These are phyloP conservation scores for Mycena capillaripes DNA, from an alignment of 768 basidiomycete genomes.

Conservation along the genomic window DNA sequence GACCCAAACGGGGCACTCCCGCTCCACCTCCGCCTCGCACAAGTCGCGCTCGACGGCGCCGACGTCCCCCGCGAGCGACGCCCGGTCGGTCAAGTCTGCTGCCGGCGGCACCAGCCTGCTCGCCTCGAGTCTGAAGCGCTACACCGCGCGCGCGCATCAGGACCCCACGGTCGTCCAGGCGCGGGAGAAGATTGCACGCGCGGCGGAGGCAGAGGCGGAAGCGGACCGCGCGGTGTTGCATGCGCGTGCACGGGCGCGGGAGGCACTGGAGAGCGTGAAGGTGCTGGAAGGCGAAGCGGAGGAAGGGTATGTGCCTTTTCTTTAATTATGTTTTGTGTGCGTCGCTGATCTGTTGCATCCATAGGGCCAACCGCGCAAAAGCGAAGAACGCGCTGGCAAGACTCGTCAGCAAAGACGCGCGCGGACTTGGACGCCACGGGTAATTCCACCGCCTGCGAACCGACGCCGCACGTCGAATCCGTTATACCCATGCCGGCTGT, in stretches of 20 bases:
- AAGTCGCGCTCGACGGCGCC: not conserved
- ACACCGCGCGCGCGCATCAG: conserved; percentile 6
- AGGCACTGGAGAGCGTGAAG: conserved; percentile 63
- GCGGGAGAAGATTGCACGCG: conserved; percentile 64
- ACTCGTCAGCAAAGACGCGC: conserved; percentile 62
- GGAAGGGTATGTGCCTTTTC: conserved; percentile 60
- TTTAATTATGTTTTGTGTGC: not conserved
- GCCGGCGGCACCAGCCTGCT: not conserved
- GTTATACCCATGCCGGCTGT: not conserved
- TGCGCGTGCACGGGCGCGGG: conserved; percentile 61
- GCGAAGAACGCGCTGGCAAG: conserved; percentile 67
- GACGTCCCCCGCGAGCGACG: not conserved
- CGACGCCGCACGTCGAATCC: too few relatives aligned
- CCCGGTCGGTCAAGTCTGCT: not conserved
- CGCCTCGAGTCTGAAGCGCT: not conserved
- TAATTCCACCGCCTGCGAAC: too few relatives aligned
- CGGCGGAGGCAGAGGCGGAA: conserved; percentile 64
- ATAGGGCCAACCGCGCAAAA: conserved; percentile 64
- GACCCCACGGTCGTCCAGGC: conserved; percentile 65
- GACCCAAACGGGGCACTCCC: not conserved
- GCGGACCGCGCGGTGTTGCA: conserved; percentile 64
- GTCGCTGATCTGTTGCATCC: conserved; percentile 19
- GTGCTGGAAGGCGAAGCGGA: conserved; percentile 64
- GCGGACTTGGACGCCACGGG: conserved; percentile 61
- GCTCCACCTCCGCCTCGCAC: too few relatives aligned